Conservation (phyloP, 192 early-diverging fungal species). For the Backusella psychrophila region DNA sequence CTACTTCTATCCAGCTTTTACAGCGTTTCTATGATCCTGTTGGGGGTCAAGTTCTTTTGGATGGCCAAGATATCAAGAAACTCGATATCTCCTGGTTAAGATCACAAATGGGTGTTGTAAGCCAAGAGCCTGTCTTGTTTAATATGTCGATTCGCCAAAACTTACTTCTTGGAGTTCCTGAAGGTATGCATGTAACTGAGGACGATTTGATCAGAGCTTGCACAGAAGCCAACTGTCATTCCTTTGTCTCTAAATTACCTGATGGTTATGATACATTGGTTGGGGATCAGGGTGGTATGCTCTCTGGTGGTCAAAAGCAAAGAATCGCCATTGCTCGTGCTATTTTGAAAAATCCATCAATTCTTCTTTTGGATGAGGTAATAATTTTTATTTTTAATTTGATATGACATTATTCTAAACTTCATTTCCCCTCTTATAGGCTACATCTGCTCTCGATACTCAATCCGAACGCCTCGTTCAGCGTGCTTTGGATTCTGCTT, state of each 20-base stretch:
- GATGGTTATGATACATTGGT: constrained; percentile 78
- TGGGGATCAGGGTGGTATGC: constrained; percentile 69
- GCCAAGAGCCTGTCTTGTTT: constrained; percentile 90
- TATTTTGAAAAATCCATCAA: constrained; percentile 79
- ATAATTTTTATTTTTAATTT: constrained; percentile 37
- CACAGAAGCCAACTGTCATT: constrained; percentile 66
- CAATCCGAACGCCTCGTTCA: constrained; percentile 72
- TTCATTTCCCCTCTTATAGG: constrained; percentile 70
- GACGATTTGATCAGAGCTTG: constrained; percentile 67
- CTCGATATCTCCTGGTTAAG: constrained; percentile 81
- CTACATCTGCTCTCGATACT: constrained; percentile 71
- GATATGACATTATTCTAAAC: constrained; percentile 56
- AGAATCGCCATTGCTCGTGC: constrained; percentile 93
- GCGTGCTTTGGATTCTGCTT: constrained; percentile 62
- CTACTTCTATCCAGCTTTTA: constrained; percentile 82
- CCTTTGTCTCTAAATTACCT: constrained; percentile 83
- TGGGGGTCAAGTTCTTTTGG: constrained; percentile 60
- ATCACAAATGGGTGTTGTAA: constrained; percentile 81
- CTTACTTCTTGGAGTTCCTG: constrained; percentile 62
- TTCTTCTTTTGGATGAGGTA: constrained; percentile 78
- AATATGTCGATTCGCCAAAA: constrained; percentile 72
- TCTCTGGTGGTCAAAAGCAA: constrained; percentile 93
- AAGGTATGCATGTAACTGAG: constrained; percentile 58
- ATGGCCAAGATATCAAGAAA: constrained; percentile 70
- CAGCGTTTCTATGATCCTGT: constrained; percentile 80